Evolutionary conservation across 2,329 filamentous ascomycete species (phyloP).

Genomic region (Ramularia collo-cygni): DNA sequence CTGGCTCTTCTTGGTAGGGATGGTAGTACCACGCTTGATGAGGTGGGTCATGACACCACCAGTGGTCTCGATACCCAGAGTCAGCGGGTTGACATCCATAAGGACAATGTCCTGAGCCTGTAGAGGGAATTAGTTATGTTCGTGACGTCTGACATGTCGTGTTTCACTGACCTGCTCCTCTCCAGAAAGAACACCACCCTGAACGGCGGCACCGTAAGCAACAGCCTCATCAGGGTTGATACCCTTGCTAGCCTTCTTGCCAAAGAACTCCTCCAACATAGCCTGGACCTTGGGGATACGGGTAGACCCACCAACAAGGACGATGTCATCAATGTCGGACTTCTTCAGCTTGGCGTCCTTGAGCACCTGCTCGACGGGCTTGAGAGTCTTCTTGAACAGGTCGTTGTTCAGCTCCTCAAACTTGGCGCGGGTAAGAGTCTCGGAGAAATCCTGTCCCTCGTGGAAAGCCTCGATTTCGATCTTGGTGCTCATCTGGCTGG

Average conservation of each 20-base stretch:
- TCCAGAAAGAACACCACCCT: slow-evolving; percentile 89
- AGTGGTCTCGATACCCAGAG: slow-evolving; percentile 96
- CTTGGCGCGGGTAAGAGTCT: slow-evolving; percentile 97
- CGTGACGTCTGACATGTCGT: too few species aligned
- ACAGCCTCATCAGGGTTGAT: slow-evolving; percentile 99
- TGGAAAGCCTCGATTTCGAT: slow-evolving; percentile 93
- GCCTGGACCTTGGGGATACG: slow-evolving; percentile 97
- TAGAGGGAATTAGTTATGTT: too few species aligned
- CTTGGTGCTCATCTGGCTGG: slow-evolving; percentile 36
- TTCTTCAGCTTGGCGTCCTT: slow-evolving; percentile 98
- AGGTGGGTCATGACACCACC: slow-evolving; percentile 96
- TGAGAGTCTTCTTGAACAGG: slow-evolving; percentile 98
- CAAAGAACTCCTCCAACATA: slow-evolving; percentile 93
- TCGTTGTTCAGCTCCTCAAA: slow-evolving; percentile 99
- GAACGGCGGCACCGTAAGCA: slow-evolving; percentile 93
- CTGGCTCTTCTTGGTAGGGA: slow-evolving; percentile 98
- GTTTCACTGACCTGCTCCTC: slow-evolving; percentile 52
- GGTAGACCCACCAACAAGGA: slow-evolving; percentile 95
- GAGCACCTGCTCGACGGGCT: slow-evolving; percentile 97
- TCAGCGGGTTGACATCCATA: slow-evolving; percentile 91
- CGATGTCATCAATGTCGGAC: slow-evolving; percentile 89
- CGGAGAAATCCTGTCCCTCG: slow-evolving; percentile 94
- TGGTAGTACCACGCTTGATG: slow-evolving; percentile 98
- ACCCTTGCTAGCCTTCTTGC: slow-evolving; percentile 98
- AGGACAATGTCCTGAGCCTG: slow-evolving; percentile 90